Evolutionary conservation across 768 basidiomycete genomes (phyloP).

Genomic region (Mycena galopus): DNA sequence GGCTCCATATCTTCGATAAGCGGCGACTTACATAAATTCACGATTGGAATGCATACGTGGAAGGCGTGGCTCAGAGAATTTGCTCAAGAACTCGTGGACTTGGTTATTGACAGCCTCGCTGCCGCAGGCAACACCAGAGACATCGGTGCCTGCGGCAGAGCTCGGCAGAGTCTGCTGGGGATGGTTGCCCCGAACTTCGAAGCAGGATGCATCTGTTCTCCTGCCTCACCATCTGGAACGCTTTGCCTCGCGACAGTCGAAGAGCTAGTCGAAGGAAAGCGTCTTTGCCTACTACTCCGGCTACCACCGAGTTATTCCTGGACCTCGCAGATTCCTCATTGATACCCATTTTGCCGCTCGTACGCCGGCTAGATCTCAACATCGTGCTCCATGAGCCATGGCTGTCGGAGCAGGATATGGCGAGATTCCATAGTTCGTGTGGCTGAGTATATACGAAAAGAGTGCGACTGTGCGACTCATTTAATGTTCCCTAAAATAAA

Average conservation of each 20-base stretch:
- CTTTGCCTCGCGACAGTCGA: neutral
- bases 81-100: slow-evolving; percentile 10
- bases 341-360: neutral
- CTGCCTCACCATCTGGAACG: neutral
- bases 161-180: neutral
- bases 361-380: neutral
- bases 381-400: neutral
- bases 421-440: neutral
- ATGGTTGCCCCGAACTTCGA: too few relatives aligned
- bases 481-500: too few relatives aligned
- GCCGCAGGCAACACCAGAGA: neutral
- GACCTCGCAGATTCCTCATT: neutral
- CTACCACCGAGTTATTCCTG: neutral
- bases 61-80: too few relatives aligned
- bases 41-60: too few relatives aligned
- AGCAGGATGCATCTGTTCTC: slow-evolving; percentile 4
- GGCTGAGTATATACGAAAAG: too few relatives aligned
- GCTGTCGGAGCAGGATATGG: neutral
- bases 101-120: neutral
- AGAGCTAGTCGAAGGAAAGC: neutral
- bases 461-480: too few relatives aligned
- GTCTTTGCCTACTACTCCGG: neutral
- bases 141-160: neutral
- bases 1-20: too few relatives aligned
- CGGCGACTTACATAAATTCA: too few relatives aligned